These are phyloP conservation scores for Scutellaria baicalensis DNA, from an alignment of 257 asterid species.

Conservation along the genomic window DNA sequence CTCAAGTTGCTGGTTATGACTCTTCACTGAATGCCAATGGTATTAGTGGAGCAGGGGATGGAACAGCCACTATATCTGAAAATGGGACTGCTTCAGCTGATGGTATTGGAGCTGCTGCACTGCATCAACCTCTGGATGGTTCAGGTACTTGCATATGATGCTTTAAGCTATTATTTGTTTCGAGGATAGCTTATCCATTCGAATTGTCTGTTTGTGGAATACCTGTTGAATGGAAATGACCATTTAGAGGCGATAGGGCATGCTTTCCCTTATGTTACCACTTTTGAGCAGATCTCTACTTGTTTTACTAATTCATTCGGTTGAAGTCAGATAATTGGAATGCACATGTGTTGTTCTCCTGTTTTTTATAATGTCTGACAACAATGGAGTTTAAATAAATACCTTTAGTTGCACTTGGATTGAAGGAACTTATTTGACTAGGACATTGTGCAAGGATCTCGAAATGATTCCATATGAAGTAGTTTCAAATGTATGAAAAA, in stretches of 20 bases:
- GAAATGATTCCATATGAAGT: background rate
- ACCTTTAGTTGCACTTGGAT: background rate
- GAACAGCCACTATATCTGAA: slow-evolving; percentile 28
- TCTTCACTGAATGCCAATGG: slow-evolving; percentile 43
- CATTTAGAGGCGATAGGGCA: background rate
- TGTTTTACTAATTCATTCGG: background rate
- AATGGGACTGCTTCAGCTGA: slow-evolving; percentile 54
- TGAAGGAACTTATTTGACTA: background rate
- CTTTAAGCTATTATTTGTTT: background rate
- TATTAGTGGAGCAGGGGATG: slow-evolving; percentile 34
- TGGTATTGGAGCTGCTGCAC: slow-evolving; percentile 46
- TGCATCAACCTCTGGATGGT: slow-evolving; percentile 60
- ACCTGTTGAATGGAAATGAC: slow-evolving; percentile 4
- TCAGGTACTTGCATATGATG: slow-evolving; percentile 40
- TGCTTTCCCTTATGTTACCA: background rate
- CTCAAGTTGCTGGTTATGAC: slow-evolving; percentile 39
- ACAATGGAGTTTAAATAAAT: background rate
- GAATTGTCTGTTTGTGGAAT: background rate
- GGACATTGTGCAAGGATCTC: background rate
- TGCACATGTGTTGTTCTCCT: background rate
- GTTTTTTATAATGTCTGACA: background rate
- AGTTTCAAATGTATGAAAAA: background rate
- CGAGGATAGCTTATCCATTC: background rate
- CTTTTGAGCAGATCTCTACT: background rate
- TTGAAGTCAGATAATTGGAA: background rate